phyloP scores from a whole-genome alignment of 345 rosid species.

The Turnera subulata region DNA sequence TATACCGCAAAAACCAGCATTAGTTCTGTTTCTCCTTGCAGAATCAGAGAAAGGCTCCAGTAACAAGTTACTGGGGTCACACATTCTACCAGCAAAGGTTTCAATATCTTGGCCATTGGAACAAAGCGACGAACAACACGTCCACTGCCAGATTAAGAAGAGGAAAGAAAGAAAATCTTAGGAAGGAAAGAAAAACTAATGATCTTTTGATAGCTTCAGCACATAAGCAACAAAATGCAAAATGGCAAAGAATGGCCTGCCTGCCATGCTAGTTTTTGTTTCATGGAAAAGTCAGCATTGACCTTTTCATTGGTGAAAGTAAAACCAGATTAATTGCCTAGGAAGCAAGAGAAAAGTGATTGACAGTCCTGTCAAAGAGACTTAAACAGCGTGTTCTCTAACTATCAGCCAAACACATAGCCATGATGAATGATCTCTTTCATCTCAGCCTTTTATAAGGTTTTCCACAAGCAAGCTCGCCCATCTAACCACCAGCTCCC shows the following conservation, averaged over 20 bases:
- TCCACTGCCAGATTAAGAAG: slow-evolving; percentile 64
- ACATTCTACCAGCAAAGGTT: slow-evolving; percentile 74
- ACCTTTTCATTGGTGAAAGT: too few species aligned
- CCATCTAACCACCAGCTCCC: too few species aligned
- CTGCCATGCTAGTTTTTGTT: too few species aligned
- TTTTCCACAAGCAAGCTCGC: too few species aligned
- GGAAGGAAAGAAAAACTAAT: not conserved
- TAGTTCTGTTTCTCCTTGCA: slow-evolving; percentile 60
- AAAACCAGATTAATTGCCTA: too few species aligned
- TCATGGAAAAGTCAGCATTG: too few species aligned
- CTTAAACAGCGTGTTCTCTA: too few species aligned
- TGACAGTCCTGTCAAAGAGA: too few species aligned
- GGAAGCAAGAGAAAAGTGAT: too few species aligned
- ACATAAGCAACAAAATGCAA: not conserved
- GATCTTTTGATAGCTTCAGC: not conserved
- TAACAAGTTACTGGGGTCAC: slow-evolving; percentile 80
- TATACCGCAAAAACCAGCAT: slow-evolving; percentile 67
- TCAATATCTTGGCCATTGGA: slow-evolving; percentile 68
- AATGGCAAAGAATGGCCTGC: not conserved
- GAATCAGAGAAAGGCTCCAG: slow-evolving; percentile 70
- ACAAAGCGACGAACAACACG: slow-evolving; percentile 51
- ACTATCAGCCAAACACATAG: too few species aligned
- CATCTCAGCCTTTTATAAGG: too few species aligned
- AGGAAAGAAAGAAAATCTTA: not conserved
- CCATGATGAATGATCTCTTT: too few species aligned